These are phyloP conservation scores for Escovopsis sp. DNA, from an alignment of 2,329 filamentous ascomycete species.

Conservation along the genomic window DNA sequence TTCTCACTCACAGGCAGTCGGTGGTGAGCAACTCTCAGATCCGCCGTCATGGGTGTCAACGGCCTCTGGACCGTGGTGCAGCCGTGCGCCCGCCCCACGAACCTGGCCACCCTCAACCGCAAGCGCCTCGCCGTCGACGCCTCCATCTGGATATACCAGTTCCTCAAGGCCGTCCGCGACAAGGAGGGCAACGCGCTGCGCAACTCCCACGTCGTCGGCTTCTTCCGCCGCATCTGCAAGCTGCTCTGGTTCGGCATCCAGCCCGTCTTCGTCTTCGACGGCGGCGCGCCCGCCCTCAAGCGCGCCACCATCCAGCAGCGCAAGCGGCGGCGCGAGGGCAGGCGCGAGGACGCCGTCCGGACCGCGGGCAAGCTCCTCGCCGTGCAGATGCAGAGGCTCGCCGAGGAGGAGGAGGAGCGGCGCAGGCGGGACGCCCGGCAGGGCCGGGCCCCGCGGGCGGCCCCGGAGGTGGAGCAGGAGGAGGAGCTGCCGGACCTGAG, in stretches of 20 bases:
- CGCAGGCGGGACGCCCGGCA: conserved; percentile 17
- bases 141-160: conserved; percentile 99
- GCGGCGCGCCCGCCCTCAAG: conserved; percentile 82
- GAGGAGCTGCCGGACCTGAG: conserved; percentile 49
- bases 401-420: conserved; percentile 68
- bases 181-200: conserved; percentile 94
- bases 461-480: conserved; percentile 14
- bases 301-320: conserved; percentile 73
- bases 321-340: conserved; percentile 68
- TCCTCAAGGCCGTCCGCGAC: conserved; percentile 94
- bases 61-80: conserved; percentile 94
- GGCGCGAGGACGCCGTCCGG: conserved; percentile 79
- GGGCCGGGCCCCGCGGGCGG: conserved; percentile 13
- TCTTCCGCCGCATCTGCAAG: conserved; percentile 97
- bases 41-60: conserved; percentile 73
- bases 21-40: no score
- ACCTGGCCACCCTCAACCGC: conserved; percentile 88
- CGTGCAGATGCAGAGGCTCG: conserved; percentile 82
- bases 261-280: conserved; percentile 96
- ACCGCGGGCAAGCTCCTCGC: conserved; percentile 87
- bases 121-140: conserved; percentile 95
- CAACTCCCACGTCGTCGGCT: conserved; percentile 91
- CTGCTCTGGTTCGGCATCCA: conserved; percentile 91
- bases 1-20: no score
- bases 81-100: conserved; percentile 88